phyloP scores from a whole-genome alignment of 192 early-diverging fungal species.

The Coemansia sp. region DNA sequence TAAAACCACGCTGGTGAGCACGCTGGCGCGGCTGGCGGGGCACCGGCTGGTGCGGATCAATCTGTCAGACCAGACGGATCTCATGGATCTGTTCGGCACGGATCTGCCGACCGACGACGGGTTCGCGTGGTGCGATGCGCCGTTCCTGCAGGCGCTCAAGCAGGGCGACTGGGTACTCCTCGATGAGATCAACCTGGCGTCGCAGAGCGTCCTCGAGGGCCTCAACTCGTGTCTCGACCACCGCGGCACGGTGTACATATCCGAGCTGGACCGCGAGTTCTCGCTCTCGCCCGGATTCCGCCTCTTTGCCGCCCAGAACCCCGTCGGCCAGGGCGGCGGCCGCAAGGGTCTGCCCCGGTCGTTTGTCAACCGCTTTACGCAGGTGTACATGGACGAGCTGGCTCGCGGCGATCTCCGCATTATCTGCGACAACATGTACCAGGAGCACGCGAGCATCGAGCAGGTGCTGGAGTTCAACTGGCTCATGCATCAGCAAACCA shows the following conservation, averaged over 20 bases:
- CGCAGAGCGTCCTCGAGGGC: constrained; percentile 97
- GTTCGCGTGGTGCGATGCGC: constrained; percentile 98
- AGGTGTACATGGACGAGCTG: constrained; percentile 90
- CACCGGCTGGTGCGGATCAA: constrained; percentile 92
- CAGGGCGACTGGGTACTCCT: constrained; percentile 95
- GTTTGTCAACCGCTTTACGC: constrained; percentile 96
- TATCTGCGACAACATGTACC: constrained; percentile 62
- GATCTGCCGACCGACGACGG: constrained; percentile 89
- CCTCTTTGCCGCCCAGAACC: constrained; percentile 98
- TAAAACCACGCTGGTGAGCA: constrained; percentile 87
- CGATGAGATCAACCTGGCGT: constrained; percentile 98
- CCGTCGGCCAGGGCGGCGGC: constrained; percentile 94
- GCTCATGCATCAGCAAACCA: constrained; percentile 82
- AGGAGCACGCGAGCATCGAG: constrained; percentile 47
- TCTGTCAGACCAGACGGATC: constrained; percentile 96
- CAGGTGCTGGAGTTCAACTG: constrained; percentile 71
- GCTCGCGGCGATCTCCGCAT: constrained; percentile 73
- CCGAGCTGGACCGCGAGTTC: constrained; percentile 91
- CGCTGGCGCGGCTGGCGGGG: constrained; percentile 79
- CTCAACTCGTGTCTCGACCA: constrained; percentile 99
- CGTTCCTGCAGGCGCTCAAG: constrained; percentile 96
- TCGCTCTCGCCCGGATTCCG: constrained; percentile 77
- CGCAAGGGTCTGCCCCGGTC: constrained; percentile 97
- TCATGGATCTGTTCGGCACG: constrained; percentile 98
- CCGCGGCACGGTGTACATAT: constrained; percentile 92